phyloP scores from a whole-genome alignment of 768 basidiomycete genomes.

The Epithele typhae region DNA sequence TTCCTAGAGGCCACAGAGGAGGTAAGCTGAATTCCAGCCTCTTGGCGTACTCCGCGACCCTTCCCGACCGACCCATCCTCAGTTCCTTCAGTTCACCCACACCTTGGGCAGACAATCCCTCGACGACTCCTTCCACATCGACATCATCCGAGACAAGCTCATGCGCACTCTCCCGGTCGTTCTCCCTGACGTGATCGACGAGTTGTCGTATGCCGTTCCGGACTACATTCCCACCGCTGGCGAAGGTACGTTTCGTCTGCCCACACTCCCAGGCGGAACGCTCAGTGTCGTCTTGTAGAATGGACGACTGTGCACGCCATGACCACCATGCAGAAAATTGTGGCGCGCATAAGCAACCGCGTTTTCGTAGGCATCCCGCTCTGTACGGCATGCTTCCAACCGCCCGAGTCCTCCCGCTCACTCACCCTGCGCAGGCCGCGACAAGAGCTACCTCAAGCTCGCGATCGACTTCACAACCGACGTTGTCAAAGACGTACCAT shows the following conservation, averaged over 20 bases:
- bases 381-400: slow-evolving; percentile 20
- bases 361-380: slow-evolving; percentile 31
- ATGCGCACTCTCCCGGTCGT: slow-evolving; percentile 21
- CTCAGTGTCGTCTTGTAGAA: slow-evolving; percentile 21
- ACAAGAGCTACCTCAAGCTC: slow-evolving; percentile 24
- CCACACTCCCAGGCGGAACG: not conserved
- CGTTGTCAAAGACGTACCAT: slow-evolving; percentile 22
- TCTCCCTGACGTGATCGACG: slow-evolving; percentile 21
- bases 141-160: slow-evolving; percentile 20
- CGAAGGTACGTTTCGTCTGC: not conserved
- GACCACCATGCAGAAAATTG: slow-evolving; percentile 19
- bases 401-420: not conserved
- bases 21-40: slow-evolving; percentile 29
- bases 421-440: slow-evolving; percentile 18
- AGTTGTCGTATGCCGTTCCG: slow-evolving; percentile 10
- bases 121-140: slow-evolving; percentile 16
- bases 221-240: slow-evolving; percentile 1
- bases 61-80: no score
- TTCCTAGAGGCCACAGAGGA: slow-evolving; percentile 35
- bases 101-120: slow-evolving; percentile 25
- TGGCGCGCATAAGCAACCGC: slow-evolving; percentile 27
- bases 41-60: not conserved
- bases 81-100: slow-evolving; percentile 28
- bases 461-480: slow-evolving; percentile 28
- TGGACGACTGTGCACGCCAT: slow-evolving; percentile 20